Conservation (phyloP, 257 asterid species). For the Sherardia arvensis region DNA sequence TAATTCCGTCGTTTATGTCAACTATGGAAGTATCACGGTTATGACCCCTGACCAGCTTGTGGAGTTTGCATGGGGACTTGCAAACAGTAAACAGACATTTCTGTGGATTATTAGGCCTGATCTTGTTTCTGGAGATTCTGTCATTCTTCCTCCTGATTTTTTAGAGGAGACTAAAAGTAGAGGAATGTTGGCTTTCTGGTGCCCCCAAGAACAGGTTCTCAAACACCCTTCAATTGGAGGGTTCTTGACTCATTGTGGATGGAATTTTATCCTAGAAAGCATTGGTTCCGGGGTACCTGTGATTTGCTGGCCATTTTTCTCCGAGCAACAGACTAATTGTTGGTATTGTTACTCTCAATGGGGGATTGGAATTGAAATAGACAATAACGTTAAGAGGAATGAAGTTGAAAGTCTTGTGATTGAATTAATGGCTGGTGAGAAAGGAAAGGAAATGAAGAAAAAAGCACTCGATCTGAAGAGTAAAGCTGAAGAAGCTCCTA, state of each 20-base stretch:
- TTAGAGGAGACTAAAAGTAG: constrained; percentile 8
- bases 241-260: constrained; percentile 17
- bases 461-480: constrained; percentile 17
- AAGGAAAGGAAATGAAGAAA: constrained; percentile 15
- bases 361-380: constrained; percentile 18
- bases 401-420: constrained; percentile 8
- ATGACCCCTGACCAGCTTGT: constrained; percentile 8
- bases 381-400: constrained; percentile 9
- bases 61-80: constrained; percentile 31
- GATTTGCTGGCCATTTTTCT: constrained; percentile 25
- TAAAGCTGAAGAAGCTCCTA: constrained; percentile 11
- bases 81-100: constrained; percentile 14
- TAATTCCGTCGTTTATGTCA: constrained; percentile 21
- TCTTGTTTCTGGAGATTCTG: constrained; percentile 10
- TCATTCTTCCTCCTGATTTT: constrained; percentile 15
- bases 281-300: constrained; percentile 21
- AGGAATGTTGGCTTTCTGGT: constrained; percentile 17
- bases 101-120: constrained; percentile 27
- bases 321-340: constrained; percentile 20
- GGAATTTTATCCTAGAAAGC: constrained; percentile 10
- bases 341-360: constrained; percentile 15
- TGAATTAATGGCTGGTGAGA: constrained; percentile 17
- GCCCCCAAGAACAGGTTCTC: constrained; percentile 24
- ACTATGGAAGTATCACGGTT: constrained; percentile 18
- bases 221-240: constrained; percentile 21